Evolutionary conservation across 148 eudicot species (phyloP), one percentile per base, ranked within the genome.

Genomic region (Arctostaphylos glauca): DNA sequence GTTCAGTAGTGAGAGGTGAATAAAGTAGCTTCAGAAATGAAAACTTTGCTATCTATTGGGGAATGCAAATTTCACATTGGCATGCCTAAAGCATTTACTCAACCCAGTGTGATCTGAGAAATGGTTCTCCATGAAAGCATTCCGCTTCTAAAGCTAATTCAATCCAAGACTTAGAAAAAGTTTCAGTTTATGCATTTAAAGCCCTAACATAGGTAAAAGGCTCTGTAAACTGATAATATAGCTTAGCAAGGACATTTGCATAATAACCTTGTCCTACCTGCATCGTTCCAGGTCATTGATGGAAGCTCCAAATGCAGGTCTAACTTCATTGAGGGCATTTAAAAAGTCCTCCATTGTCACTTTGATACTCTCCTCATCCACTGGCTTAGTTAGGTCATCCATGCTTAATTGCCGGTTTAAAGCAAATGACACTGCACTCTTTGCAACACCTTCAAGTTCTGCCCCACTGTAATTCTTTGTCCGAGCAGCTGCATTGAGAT

Each of bases 391-490:
- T 72, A 96, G 94, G 87, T 96, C 98, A 85, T 94, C 97, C 93
- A 94, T 90, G 86, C 87, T 96, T 81, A 96, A 71, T 81, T 96
- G 98, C 41, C 97, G 88, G 79, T 96, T 94, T 84, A 96, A 88
- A 74, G 99, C 99, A 89, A 85, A 96, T n/a, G 99, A 96, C 16
- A 93, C 98, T 72, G 99, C 98, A 93, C 99, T 94, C 87, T 96
- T 96, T 41, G 93, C 99, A 80, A 94, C 98, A 87, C 99, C 99
- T 90, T 96, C 99, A 86, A 96, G 99, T 83, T 96, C 99, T 48
- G 99, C 99, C 44, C 99, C 99, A 89, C 99, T 96, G 77, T 93
- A 96, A 85, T 96, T 96, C 90, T 96, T 96, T 84, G 99, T 90
- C 86, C 92, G 88, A 66, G 98, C 97, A 86, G 99, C 99, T 92